Evolutionary conservation across 805 yeast genomes (phyloP).

Genomic region (Myxozyma sirexii): DNA sequence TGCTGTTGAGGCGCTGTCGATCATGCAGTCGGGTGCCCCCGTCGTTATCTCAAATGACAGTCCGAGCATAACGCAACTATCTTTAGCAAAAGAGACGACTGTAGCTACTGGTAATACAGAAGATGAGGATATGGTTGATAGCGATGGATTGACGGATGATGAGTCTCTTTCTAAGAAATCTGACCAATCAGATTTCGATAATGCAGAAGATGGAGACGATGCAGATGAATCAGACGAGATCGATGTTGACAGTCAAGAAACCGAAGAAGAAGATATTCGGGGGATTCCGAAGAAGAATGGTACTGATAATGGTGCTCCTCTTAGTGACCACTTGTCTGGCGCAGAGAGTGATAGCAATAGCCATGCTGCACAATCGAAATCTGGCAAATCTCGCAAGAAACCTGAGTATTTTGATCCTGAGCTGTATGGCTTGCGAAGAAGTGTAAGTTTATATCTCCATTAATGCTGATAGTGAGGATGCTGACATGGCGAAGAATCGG

Average conservation of each 20-base stretch:
- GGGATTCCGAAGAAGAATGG: neutral
- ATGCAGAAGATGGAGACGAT: constrained; percentile 12
- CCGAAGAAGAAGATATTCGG: constrained; percentile 29
- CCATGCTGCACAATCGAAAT: neutral
- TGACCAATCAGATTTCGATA: constrained; percentile 12
- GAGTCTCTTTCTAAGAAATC: constrained; percentile 4
- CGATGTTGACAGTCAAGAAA: constrained; percentile 30
- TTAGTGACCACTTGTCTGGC: neutral
- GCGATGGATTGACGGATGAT: constrained; percentile 1
- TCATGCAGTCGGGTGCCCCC: constrained; percentile 25
- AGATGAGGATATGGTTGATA: neutral
- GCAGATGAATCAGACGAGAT: constrained; percentile 14
- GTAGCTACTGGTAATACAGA: neutral
- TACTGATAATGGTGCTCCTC: neutral
- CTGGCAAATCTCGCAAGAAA: constrained; percentile 2
- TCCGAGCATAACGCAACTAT: constrained; percentile 14
- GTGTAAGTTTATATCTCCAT: constrained; percentile 33
- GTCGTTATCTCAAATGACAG: neutral
- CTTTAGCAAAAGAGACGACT: constrained; percentile 4
- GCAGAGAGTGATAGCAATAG: neutral
- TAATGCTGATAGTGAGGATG: neutral
- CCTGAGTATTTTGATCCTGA: constrained; percentile 41
- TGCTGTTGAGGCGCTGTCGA: constrained; percentile 27
- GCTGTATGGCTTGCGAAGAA: constrained; percentile 49
- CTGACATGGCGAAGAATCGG: constrained; percentile 34